Base-by-base conservation (phyloP, 2,329 filamentous ascomycete genomes). In the Xylariaceae sp. region DNA sequence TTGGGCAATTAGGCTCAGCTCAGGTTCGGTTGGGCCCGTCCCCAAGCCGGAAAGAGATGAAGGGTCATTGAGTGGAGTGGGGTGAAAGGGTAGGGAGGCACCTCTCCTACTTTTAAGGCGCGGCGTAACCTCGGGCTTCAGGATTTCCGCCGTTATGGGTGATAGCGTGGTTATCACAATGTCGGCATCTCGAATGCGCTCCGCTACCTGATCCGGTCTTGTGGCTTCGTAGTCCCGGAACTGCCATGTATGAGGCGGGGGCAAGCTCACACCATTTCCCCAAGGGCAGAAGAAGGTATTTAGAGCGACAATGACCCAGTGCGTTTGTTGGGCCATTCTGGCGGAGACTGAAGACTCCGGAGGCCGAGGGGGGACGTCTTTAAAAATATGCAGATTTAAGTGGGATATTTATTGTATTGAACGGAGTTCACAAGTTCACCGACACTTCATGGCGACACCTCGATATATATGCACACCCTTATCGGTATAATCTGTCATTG, bases 141-240 rank as follows among this genome's bases (percentile, higher is more conserved):
- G 44, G 2, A 52, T 42, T 11, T 49, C 46, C 5, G 55, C 55
- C 3, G 50, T 41, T 17, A 68, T 41, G 7, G 56, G 60, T 3
- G 59, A 41, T 0, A 59, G 45, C 1, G 59, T 63, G 27, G 55
- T 50, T 36, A 68, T 56, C 8, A 62, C 46, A 5, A 69, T 52
- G 40, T 62, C 57, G 21, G 64, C 64, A 36, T 62, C 59, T 5
- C 35, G 23, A 24, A 67, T 56, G 27, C 63, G 50, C 30, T 50
- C 50, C 5, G 51, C 44, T 4, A 62, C 41, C 38, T 62, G 43
- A 9, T 47, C 51, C 2, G 49, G 33, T 4, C 21, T 28, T 11
- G 61, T 59, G 15, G 51, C 41, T 24, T 44, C 26, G 46, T 63
- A 59, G 30, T 48, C 36, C 17, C 44, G 46, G 11, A 63, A 44